These are phyloP conservation scores for Taiozyma sp. DNA, from an alignment of 1,139 yeast species.

Conservation along the genomic window DNA sequence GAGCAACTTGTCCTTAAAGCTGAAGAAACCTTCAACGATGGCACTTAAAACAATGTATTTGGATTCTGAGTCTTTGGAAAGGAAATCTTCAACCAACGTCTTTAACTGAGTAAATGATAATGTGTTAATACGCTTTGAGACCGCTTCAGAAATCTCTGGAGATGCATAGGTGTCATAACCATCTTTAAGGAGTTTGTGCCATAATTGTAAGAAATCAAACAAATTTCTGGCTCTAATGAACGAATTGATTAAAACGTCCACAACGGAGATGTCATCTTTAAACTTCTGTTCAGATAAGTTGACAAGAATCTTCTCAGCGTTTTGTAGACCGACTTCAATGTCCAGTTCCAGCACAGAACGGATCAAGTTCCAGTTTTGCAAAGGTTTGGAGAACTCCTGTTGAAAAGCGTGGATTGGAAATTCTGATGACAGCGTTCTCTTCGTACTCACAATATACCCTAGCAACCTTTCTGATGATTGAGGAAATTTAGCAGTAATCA, in stretches of 20 bases:
- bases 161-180: conserved; percentile 21
- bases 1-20: conserved; percentile 10
- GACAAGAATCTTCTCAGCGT: conserved; percentile 29
- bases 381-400: conserved; percentile 25
- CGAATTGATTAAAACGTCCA: conserved; percentile 39
- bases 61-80: conserved; percentile 17
- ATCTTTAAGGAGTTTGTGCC: conserved; percentile 35
- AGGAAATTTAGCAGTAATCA: conserved; percentile 32
- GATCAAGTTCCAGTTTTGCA: conserved; percentile 39
- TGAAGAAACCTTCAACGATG: conserved; percentile 35
- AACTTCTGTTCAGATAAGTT: conserved; percentile 20
- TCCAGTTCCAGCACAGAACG: conserved; percentile 42
- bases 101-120: conserved; percentile 44
- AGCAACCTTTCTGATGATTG: conserved; percentile 36
- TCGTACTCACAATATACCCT: conserved; percentile 33
- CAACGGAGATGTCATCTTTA: conserved; percentile 24
- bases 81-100: conserved; percentile 17
- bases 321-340: conserved; percentile 41
- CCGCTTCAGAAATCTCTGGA: conserved; percentile 28
- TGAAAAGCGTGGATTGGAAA: conserved; percentile 37
- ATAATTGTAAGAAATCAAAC: conserved; percentile 40
- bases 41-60: conserved; percentile 30
- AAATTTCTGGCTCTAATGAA: conserved; percentile 57
- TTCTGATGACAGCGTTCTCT: conserved; percentile 42
- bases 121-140: conserved; percentile 36